These are phyloP conservation scores for Acacia acuminata DNA, from an alignment of 306 rosid genomes.

Conservation along the genomic window DNA sequence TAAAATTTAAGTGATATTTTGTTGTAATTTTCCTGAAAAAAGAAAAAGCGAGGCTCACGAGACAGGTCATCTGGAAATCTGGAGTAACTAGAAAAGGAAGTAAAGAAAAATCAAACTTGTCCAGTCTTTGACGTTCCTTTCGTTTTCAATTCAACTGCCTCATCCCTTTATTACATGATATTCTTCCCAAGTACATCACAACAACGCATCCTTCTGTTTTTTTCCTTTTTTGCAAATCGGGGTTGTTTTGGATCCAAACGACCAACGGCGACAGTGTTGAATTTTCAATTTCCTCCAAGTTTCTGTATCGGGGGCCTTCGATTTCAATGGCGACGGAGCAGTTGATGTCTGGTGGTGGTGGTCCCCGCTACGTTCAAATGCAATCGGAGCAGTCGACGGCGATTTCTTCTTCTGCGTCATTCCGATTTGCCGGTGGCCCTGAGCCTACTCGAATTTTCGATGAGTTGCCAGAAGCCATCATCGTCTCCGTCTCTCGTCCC, in stretches of 20 bases:
- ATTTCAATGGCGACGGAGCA: constrained; percentile 60
- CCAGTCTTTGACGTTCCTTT: not conserved
- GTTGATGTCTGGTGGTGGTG: constrained; percentile 43
- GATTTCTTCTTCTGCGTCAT: constrained; percentile 40
- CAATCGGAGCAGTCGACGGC: constrained; percentile 51
- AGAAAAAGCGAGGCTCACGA: not conserved
- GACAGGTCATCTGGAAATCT: not conserved
- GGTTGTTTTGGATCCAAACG: constrained; percentile 1
- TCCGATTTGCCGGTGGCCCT: constrained; percentile 36
- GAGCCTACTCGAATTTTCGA: constrained; percentile 57
- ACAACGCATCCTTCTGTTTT: not conserved
- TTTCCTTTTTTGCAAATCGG: not conserved
- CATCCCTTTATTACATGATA: not conserved
- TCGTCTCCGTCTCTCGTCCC: constrained; percentile 74
- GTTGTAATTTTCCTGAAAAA: too few relatives aligned
- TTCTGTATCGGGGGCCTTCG: not conserved
- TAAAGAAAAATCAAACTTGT: not conserved
- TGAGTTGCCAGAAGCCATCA: constrained; percentile 65
- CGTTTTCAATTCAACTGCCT: constrained; percentile 12
- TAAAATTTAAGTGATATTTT: too few relatives aligned
- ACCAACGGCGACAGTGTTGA: not conserved
- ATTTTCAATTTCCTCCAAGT: not conserved
- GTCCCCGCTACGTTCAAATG: constrained; percentile 60
- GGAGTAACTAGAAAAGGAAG: not conserved
- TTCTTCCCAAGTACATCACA: not conserved